Base-by-base conservation (phyloP, 257 asterid species). In the Ligustrum vulgare region DNA sequence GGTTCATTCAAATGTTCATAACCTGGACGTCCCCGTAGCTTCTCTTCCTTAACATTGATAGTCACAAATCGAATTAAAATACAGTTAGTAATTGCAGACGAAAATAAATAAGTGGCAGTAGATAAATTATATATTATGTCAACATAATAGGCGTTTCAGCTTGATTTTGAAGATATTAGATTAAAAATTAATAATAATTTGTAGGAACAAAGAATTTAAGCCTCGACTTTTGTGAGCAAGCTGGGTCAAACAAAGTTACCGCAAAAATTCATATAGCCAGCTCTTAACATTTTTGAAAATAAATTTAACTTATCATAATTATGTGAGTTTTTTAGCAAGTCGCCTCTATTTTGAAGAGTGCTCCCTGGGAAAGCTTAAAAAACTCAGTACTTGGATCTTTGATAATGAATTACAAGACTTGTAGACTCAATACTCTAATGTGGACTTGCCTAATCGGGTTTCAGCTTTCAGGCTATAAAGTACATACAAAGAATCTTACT, bases 1-100 rank as follows among this genome's bases (percentile, higher is more conserved):
- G 89, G 96, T 80, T 93, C 98, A 71, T 87, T 91, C 69, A 93
- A 97, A 83, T 91, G 98, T 88, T 93, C 98, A 63, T 93, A 93
- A 67, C 98, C 98, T 36, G 96, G 98, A 66, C 98, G 83, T 62
- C 97, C 98, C 68, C 90, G 83, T 63, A 93, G 86, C 84, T 90
- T 93, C 82, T 93, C 98, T 87, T 93, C 97, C 98, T 93, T 82
- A 37, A 81, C 78, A 76, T 81, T 72, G 75, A 78, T 56, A 79
- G 39, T 71, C 28, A 49, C 51, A 63, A 70, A 54, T 32, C 51
- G 67, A 51, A 62, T 39, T 32, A 35, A 54, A 36, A 51, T 36
- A 49, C 7, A 54, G 56, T 25, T 34, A 5, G 16, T 1, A 39
- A 39, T 34, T 33, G 8, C 39, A 70, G 10, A 32, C 56, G 72